phyloP scores from a whole-genome alignment of 768 basidiomycete genomes.

The Podaxis sp. region DNA sequence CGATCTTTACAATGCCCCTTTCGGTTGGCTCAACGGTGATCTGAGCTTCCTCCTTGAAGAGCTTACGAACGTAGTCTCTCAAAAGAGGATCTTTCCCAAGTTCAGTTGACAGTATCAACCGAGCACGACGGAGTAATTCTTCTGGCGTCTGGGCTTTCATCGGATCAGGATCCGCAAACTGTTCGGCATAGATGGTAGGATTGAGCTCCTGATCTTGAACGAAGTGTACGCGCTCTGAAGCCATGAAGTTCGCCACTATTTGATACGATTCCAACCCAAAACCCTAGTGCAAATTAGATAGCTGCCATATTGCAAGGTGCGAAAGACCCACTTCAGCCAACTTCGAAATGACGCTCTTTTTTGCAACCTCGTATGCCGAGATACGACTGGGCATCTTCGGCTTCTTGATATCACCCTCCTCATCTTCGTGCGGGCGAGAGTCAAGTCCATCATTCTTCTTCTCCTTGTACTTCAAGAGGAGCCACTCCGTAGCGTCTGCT shows the following conservation, averaged over 20 bases:
- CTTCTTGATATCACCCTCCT: constrained; percentile 47
- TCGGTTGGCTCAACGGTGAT: constrained; percentile 87
- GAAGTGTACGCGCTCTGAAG: constrained; percentile 59
- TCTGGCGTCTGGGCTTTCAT: constrained; percentile 56
- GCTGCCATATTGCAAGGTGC: not conserved
- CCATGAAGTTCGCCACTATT: constrained; percentile 81
- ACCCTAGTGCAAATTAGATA: constrained; percentile 45
- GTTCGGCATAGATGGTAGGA: constrained; percentile 82
- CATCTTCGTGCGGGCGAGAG: constrained; percentile 67
- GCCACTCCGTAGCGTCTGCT: constrained; percentile 89
- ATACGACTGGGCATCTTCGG: constrained; percentile 82
- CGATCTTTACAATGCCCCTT: constrained; percentile 75
- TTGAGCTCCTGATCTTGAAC: constrained; percentile 80
- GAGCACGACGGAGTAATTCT: constrained; percentile 70
- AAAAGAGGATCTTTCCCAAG: constrained; percentile 91
- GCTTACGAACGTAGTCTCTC: constrained; percentile 70
- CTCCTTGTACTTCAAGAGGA: constrained; percentile 81
- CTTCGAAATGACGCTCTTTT: constrained; percentile 73
- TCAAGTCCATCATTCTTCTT: constrained; percentile 62
- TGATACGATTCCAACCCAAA: constrained; percentile 83
- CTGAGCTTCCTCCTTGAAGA: constrained; percentile 73
- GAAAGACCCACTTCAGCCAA: constrained; percentile 69
- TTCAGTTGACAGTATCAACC: constrained; percentile 86
- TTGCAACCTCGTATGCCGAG: constrained; percentile 82
- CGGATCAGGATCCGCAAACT: constrained; percentile 75